Base-by-base conservation (phyloP, 139 green algal species). In the Chlorella vulgaris region DNA sequence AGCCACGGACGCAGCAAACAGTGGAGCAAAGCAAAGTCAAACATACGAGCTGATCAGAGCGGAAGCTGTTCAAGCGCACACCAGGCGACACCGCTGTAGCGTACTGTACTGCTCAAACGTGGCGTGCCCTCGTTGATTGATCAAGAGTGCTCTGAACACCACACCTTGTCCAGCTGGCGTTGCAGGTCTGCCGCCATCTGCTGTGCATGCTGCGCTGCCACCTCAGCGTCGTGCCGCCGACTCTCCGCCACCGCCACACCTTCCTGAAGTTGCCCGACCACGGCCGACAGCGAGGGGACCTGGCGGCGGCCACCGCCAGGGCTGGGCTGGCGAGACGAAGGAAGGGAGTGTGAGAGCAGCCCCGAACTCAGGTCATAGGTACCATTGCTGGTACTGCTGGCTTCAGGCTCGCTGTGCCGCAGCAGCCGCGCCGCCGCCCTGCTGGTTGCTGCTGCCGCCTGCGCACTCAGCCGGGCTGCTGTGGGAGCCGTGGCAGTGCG, bases 121-220 rank as follows among this genome's bases (percentile, higher is more conserved):
- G n/a, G n/a, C n/a, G n/a, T n/a, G n/a, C n/a, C n/a, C n/a, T n/a
- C n/a, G n/a, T n/a, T n/a, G n/a, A n/a, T n/a, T n/a, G n/a, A n/a
- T n/a, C n/a, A n/a, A n/a, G n/a, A n/a, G n/a, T n/a, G n/a, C n/a
- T n/a, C n/a, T n/a, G n/a, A n/a, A n/a, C n/a, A n/a, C n/a, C n/a
- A n/a, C n/a, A 79, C 73, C 73, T 79, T 79, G 73, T 33, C 35
- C 53, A 79, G 53, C 53, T 79, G 73, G 21, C n/a, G 73, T 26
- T 35, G 35, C 53, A 79, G 53, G 53, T 79, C 73, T 28, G 38
- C 26, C 10, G 58, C 73, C 26, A 35, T 79, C 73, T 79, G 73
- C 73, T 40, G 35, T 35, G 51, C 50, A 35, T n/a, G 42, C 73
- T 40, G 31, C 53, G 73, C 73, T 28, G 39, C 51, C 73, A 50